Base-by-base conservation (phyloP, 306 rosid species). In the Ziziphus jujuba region DNA sequence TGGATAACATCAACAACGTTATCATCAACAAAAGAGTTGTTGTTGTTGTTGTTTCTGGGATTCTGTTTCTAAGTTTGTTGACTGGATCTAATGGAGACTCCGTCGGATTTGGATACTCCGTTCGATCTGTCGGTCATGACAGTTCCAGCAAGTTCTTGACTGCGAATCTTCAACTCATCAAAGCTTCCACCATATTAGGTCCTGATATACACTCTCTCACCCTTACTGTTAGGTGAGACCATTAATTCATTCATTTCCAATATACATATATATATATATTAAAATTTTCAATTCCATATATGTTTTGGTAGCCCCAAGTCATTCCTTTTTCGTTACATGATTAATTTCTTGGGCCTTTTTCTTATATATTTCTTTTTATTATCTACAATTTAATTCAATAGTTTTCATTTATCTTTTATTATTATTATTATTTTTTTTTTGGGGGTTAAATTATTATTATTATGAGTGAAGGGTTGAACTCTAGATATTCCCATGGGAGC, bases 31-130 rank as follows among this genome's bases (percentile, higher is more conserved):
- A 28, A 2, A 40, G 15, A 40, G 1, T 0, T 56, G 11, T 56
- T 43, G 1, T 9, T 24, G 49, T 3, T 52, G n/a, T n/a, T n/a
- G 31, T 25, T 34, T 43, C 6, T 55, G 17, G 17, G 23, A 13
- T 15, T 47, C 21, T 7, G 43, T 11, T 35, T 33, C 25, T 38
- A 2, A 5, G 5, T 51, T 43, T 20, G 24, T 24, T 44, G 3
- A 2, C 34, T 68, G 61, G 69, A 36, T 50, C 55, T 5, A 9
- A 50, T 16, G 55, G 22, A 72, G 61, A 34, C 17, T 25, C 20
- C 28, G 56, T 81, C 58, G 95, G 92, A 34, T 77, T 69, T 73
- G 98, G 97, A 51, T 92, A 89, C 76, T 67, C 16, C 10, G 52
- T 92, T 56, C 44, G 50, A 25, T 80, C 81, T 4, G 79, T 74